These are phyloP conservation scores for Scedosporium apiospermum DNA, from an alignment of 2,329 filamentous ascomycete genomes.

Conservation along the genomic window DNA sequence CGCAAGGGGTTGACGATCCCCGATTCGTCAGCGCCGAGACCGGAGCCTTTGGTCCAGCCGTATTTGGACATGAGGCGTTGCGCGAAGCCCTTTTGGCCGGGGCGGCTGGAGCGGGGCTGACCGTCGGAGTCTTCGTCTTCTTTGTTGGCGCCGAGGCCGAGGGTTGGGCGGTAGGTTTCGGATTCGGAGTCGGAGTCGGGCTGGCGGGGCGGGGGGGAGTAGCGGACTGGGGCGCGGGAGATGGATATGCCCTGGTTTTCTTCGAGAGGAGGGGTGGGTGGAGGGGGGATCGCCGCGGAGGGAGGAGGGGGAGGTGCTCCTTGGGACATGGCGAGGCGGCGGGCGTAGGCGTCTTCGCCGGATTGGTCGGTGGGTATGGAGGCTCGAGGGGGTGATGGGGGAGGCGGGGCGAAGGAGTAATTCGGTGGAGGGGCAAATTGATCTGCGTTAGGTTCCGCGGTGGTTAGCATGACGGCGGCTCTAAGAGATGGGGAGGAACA, in stretches of 20 bases:
- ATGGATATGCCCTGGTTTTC: conserved; percentile 42
- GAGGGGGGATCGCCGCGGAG: conserved; percentile 19
- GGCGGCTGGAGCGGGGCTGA: conserved; percentile 51
- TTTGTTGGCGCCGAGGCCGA: conserved; percentile 35
- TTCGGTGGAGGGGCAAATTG: conserved; percentile 51
- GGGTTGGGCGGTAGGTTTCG: conserved; percentile 36
- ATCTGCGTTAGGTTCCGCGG: conserved; percentile 23
- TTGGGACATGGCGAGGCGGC: conserved; percentile 49
- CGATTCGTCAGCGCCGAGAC: conserved; percentile 70
- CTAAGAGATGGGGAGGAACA: not conserved
- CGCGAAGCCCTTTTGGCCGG: conserved; percentile 77
- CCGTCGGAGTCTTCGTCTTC: conserved; percentile 19
- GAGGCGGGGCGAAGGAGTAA: conserved; percentile 48
- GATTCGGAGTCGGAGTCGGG: conserved; percentile 18
- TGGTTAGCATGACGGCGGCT: not conserved
- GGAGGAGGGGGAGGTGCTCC: conserved; percentile 23
- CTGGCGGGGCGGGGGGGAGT: conserved; percentile 41
- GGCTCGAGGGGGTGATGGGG: conserved; percentile 35
- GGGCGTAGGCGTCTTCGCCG: conserved; percentile 61
- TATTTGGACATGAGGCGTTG: conserved; percentile 86
- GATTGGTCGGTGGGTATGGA: conserved; percentile 47
- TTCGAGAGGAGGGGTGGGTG: conserved; percentile 24
- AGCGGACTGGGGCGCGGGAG: conserved; percentile 69
- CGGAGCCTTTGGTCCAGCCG: conserved; percentile 82
- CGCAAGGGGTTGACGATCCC: conserved; percentile 80